Evolutionary conservation across 331 rosid genomes (phyloP).

Genomic region (Stylosanthes scabra): DNA sequence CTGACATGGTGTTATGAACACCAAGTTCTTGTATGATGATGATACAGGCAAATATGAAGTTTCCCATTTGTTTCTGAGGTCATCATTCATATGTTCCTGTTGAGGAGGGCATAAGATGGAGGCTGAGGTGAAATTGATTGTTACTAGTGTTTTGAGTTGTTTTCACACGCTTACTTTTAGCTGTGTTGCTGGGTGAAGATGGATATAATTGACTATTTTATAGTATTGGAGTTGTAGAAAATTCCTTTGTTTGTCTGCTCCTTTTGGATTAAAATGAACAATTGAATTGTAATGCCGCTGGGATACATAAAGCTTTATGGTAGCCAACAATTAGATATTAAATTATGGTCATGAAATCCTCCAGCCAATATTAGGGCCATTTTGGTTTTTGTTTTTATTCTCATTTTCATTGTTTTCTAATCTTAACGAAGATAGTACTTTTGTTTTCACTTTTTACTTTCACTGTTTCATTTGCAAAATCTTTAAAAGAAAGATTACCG

Average conservation of each 20-base stretch:
- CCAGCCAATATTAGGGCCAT: not conserved
- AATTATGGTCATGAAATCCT: not conserved
- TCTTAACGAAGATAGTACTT: no score
- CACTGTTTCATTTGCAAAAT: no score
- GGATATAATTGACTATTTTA: constrained; percentile 25
- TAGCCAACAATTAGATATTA: constrained; percentile 3
- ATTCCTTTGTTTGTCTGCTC: constrained; percentile 4
- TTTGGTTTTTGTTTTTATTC: no score
- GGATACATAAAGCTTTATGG: constrained; percentile 24
- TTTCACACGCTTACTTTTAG: constrained; percentile 30
- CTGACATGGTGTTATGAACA: constrained; percentile 52
- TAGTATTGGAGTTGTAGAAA: constrained; percentile 36
- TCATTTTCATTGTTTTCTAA: no score
- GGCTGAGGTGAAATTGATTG: constrained; percentile 46
- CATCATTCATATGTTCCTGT: constrained; percentile 38
- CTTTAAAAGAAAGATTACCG: no score
- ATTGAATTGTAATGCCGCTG: constrained; percentile 20
- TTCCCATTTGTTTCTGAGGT: constrained; percentile 49
- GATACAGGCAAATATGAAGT: constrained; percentile 57
- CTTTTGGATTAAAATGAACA: constrained; percentile 22
- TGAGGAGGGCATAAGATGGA: constrained; percentile 47
- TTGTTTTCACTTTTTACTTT: no score
- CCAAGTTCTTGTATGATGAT: constrained; percentile 48
- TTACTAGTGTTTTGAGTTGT: constrained; percentile 38
- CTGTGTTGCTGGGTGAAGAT: constrained; percentile 42